phyloP scores from a whole-genome alignment of 345 rosid genomes.

The Cardamine occulta region DNA sequence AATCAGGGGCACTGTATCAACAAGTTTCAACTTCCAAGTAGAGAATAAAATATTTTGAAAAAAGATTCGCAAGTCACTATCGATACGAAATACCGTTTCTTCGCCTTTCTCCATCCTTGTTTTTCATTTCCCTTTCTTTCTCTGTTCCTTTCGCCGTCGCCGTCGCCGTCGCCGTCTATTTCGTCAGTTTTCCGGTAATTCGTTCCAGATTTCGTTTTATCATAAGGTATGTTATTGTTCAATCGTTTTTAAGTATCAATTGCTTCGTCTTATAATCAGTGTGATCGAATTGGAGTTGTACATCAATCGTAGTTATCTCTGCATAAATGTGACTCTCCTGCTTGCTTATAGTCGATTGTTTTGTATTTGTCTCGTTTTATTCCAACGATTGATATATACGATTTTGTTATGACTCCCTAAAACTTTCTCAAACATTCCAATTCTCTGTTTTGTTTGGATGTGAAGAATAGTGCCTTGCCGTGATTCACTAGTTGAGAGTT shows the following conservation, averaged over 20 bases:
- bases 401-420: not conserved
- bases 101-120: not conserved
- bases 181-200: conserved; percentile 15
- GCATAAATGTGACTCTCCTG: not conserved
- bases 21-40: conserved; percentile 29
- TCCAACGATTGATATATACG: not conserved
- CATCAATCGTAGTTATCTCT: not conserved
- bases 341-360: not conserved
- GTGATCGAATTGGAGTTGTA: not conserved
- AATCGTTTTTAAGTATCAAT: not conserved
- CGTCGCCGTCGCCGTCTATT: conserved; percentile 34
- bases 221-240: not conserved
- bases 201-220: conserved; percentile 11
- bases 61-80: conserved; percentile 46
- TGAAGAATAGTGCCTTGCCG: not conserved
- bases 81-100: conserved; percentile 20
- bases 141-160: conserved; percentile 6
- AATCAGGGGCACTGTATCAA: conserved; percentile 19
- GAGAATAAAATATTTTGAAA: conserved; percentile 38
- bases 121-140: not conserved
- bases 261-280: not conserved
- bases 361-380: not conserved
- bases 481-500: not conserved
- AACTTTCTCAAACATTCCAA: not conserved
- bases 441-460: not conserved